Conservation (phyloP, 768 basidiomycete species). For the Tulasnella sp. region DNA sequence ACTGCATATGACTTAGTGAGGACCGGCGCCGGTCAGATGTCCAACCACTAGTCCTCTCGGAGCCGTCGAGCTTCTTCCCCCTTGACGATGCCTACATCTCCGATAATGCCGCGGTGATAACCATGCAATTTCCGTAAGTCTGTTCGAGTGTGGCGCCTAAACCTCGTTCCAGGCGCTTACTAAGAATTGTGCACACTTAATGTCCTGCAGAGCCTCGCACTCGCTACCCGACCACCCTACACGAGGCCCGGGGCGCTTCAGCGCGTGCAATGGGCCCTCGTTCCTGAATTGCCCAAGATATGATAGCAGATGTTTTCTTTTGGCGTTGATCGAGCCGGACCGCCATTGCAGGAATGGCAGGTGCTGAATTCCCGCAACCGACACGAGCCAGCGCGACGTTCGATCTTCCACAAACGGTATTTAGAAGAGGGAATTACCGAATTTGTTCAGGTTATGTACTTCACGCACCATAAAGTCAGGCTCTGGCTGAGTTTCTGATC, state of each 20-base stretch:
- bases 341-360: neutral
- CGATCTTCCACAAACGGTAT: neutral
- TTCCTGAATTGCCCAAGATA: neutral
- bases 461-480: neutral
- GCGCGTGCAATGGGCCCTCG: neutral
- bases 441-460: neutral
- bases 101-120: no score
- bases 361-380: neutral
- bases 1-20: conserved; percentile 19
- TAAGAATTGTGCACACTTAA: no score
- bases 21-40: conserved; percentile 27
- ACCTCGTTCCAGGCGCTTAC: no score
- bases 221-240: no score
- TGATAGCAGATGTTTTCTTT: neutral
- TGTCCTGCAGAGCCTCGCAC: no score
- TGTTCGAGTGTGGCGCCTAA: no score
- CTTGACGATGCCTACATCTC: no score
- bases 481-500: neutral
- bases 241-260: no score
- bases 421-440: neutral
- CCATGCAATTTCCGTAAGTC: no score
- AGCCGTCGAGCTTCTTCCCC: conserved; percentile 87
- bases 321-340: neutral
- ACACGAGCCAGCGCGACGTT: no score
- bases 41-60: conserved; percentile 78